Evolutionary conservation across 176 grass and related monocot genomes (phyloP), one percentile per base, ranked within the genome.

Genomic region (Triticum monococcum): DNA sequence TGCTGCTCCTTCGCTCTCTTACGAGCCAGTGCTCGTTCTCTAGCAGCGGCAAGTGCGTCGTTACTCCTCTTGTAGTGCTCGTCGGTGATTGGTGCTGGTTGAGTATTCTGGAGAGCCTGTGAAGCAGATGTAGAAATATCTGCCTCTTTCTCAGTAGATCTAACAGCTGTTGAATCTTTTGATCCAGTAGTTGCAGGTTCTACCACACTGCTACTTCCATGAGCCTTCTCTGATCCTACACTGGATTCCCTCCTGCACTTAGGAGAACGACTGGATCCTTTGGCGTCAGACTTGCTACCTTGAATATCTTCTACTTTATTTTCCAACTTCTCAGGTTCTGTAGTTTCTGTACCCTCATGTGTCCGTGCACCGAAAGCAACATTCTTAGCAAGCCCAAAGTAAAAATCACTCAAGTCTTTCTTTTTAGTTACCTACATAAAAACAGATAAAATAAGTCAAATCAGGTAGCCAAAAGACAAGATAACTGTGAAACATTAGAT

Each of bases 371-470:
- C 97, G 23, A 96, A 94, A 87, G 97, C 97, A 75, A 98, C 92
- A 88, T 98, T 99, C 79, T 91, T 89, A 67, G 59, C 57, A 76
- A 99, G 97, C 17, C 94, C 82, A 63, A 99, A 96, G 88, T 99
- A 99, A 80, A 99, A 99, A 66, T 94, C 97, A 54, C 94, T 99
- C 75, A 99, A 57, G 60, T 99, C 94, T 86, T 83, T 96, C 92
- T 99, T 98, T 88, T 98, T 98, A 5, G 96, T 98, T 52, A 98
- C 94, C 94, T 96, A 37, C 4, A 84, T 23, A 62, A 79, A 88
- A 68, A 88, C 9, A 91, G 32, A 67, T 7, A 1, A 46, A 63
- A 54, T 9, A 37, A 90, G 26, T 84, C n/a, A 82, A 16, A 79
- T 80, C 8, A 84, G 52, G 78, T 85, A 84, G 70, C 30, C 48